Conservation (phyloP, 768 basidiomycete genomes). For the Rhizopogon salebrosus region DNA sequence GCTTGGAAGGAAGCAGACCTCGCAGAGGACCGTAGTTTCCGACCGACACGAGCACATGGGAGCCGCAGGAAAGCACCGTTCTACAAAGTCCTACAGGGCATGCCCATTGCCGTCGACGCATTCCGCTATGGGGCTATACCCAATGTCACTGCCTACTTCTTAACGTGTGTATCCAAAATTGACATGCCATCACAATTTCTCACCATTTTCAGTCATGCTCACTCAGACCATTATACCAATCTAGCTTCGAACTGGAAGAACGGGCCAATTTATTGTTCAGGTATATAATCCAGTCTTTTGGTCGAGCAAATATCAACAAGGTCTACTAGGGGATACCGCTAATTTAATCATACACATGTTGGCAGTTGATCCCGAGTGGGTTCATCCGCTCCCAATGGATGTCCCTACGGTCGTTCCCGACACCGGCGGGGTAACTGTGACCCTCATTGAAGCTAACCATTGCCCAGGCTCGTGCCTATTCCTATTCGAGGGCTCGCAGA, state of each 20-base stretch:
- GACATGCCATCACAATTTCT: slow-evolving; percentile 7
- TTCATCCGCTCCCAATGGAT: slow-evolving; percentile 82
- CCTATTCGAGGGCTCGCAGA: slow-evolving; percentile 90
- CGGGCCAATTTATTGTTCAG: slow-evolving; percentile 94
- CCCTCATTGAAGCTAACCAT: slow-evolving; percentile 96
- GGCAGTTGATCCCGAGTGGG: slow-evolving; percentile 83
- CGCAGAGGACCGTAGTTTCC: slow-evolving; percentile 43
- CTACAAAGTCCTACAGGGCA: slow-evolving; percentile 92
- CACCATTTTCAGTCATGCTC: slow-evolving; percentile 67
- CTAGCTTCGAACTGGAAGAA: slow-evolving; percentile 82
- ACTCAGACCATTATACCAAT: slow-evolving; percentile 96
- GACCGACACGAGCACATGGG: slow-evolving; percentile 41
- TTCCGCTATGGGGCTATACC: slow-evolving; percentile 94
- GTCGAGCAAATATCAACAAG: not conserved
- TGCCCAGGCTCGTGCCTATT: slow-evolving; percentile 96
- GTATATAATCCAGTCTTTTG: slow-evolving; percentile 15
- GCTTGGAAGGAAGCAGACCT: slow-evolving; percentile 79
- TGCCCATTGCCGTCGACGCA: slow-evolving; percentile 98
- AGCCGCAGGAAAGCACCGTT: slow-evolving; percentile 81
- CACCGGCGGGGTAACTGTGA: slow-evolving; percentile 83
- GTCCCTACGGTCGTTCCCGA: slow-evolving; percentile 67
- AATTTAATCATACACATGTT: slow-evolving; percentile 92
- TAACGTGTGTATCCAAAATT: slow-evolving; percentile 54
- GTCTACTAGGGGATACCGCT: slow-evolving; percentile 62
- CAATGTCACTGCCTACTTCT: slow-evolving; percentile 82